Conservation (phyloP, 768 basidiomycete genomes). For the Macrolepiota fuliginosa region DNA sequence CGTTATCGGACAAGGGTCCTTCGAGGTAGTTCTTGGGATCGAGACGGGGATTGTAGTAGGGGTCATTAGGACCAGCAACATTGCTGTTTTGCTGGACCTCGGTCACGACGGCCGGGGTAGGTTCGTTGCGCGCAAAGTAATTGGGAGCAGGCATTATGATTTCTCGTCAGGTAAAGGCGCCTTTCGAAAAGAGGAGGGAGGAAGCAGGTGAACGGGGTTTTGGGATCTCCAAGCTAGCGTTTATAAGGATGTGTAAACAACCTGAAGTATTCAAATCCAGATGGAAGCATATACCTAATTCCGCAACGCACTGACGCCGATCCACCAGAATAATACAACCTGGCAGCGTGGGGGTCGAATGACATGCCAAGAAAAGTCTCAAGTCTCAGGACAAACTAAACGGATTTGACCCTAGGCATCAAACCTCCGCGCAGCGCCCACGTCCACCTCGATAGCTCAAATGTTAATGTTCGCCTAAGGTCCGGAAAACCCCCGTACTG, state of each 20-base stretch:
- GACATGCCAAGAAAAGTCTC: constrained; percentile 1
- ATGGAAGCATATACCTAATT: neutral
- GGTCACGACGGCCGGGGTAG: neutral
- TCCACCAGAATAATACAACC: neutral
- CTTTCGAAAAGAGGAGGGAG: neutral
- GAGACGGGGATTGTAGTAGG: constrained; percentile 65
- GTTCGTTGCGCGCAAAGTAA: constrained; percentile 7
- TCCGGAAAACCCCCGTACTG: neutral
- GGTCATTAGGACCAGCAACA: constrained; percentile 6
- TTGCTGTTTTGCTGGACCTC: neutral
- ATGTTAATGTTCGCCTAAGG: neutral
- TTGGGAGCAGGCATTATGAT: constrained; percentile 11
- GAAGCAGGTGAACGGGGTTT: neutral
- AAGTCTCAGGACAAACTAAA: neutral
- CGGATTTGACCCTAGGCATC: neutral
- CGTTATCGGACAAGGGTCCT: constrained; percentile 63
- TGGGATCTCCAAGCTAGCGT: neutral
- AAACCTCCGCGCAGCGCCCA: neutral
- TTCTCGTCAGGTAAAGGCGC: neutral
- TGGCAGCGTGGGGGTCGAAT: neutral
- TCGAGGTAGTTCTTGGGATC: constrained; percentile 68
- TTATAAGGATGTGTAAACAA: constrained; percentile 9
- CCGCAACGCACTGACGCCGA: constrained; percentile 7
- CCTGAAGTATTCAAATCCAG: neutral
- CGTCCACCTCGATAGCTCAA: neutral